These are phyloP conservation scores for Myxozyma neglecta DNA, from an alignment of 805 yeast species.

Conservation along the genomic window DNA sequence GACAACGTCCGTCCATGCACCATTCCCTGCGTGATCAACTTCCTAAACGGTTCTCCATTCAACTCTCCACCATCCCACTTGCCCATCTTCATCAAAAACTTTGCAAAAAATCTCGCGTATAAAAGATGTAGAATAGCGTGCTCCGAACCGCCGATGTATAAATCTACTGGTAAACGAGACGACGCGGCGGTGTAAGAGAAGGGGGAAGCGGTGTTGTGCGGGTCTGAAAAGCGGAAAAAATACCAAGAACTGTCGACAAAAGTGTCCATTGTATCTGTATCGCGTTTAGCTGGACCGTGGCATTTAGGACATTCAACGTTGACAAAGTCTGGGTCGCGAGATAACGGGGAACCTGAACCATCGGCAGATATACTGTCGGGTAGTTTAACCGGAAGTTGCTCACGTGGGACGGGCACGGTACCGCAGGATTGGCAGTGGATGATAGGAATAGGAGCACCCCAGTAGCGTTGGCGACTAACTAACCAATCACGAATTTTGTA, in stretches of 20 bases:
- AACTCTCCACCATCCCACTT: slow-evolving; percentile 61
- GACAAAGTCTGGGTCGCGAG: slow-evolving; percentile 64
- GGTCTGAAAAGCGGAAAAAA: slow-evolving; percentile 77
- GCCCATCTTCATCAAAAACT: slow-evolving; percentile 68
- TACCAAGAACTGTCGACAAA: slow-evolving; percentile 99
- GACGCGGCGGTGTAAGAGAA: slow-evolving; percentile 55
- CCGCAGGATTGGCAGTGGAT: slow-evolving; percentile 87
- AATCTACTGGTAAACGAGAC: slow-evolving; percentile 73
- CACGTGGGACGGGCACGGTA: slow-evolving; percentile 86
- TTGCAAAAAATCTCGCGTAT: slow-evolving; percentile 81
- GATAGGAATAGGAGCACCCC: slow-evolving; percentile 99
- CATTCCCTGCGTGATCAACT: slow-evolving; percentile 93
- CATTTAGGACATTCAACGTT: slow-evolving; percentile 81
- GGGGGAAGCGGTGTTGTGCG: slow-evolving; percentile 57
- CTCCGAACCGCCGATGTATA: slow-evolving; percentile 93
- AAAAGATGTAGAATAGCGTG: slow-evolving; percentile 92
- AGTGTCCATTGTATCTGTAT: slow-evolving; percentile 98
- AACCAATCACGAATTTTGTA: slow-evolving; percentile 88
- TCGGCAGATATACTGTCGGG: slow-evolving; percentile 55
- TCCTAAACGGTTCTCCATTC: slow-evolving; percentile 77
- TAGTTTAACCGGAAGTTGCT: slow-evolving; percentile 76
- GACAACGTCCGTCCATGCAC: slow-evolving; percentile 86
- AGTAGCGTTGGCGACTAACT: slow-evolving; percentile 88
- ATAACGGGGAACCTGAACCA: slow-evolving; percentile 62
- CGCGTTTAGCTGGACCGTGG: slow-evolving; percentile 67